phyloP scores from a whole-genome alignment of 768 basidiomycete species.

The Hypholoma sublateritium region DNA sequence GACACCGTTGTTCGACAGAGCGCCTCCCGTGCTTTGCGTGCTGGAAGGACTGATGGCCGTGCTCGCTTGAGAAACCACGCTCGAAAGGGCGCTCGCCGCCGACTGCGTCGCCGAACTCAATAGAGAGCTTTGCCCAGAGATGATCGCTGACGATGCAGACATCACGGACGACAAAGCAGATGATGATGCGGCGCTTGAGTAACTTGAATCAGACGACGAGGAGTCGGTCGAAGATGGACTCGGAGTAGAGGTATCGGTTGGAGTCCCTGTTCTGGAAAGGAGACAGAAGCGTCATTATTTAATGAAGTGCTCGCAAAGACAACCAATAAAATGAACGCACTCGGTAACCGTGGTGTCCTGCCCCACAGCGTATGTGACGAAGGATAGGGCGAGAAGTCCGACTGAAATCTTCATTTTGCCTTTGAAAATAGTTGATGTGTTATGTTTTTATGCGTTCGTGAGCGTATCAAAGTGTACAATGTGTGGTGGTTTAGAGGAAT shows the following conservation, averaged over 20 bases:
- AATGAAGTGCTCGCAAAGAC: no score
- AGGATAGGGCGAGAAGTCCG: not conserved
- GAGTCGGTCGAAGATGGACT: not conserved
- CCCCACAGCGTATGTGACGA: not conserved
- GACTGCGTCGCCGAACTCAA: slow-evolving; percentile 1
- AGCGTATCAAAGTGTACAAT: not conserved
- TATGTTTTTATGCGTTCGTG: not conserved
- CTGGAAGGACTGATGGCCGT: slow-evolving; percentile 7
- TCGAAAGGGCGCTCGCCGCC: not conserved
- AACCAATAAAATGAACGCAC: not conserved
- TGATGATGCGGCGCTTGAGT: not conserved
- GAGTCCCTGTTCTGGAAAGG: not conserved
- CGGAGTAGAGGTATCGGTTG: not conserved
- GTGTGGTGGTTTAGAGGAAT: not conserved
- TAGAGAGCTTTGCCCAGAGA: not conserved
- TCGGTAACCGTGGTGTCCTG: not conserved
- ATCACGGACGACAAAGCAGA: not conserved
- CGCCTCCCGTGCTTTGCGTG: slow-evolving; percentile 3
- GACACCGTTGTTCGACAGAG: not conserved
- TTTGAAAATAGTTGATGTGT: not conserved
- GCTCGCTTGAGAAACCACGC: slow-evolving; percentile 3
- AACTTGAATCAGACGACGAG: not conserved
- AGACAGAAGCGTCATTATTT: not conserved
- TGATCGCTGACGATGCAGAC: slow-evolving; percentile 1
- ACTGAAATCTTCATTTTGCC: not conserved